phyloP scores from a whole-genome alignment of 805 yeast genomes.

The Suhomyces canberraensis region DNA sequence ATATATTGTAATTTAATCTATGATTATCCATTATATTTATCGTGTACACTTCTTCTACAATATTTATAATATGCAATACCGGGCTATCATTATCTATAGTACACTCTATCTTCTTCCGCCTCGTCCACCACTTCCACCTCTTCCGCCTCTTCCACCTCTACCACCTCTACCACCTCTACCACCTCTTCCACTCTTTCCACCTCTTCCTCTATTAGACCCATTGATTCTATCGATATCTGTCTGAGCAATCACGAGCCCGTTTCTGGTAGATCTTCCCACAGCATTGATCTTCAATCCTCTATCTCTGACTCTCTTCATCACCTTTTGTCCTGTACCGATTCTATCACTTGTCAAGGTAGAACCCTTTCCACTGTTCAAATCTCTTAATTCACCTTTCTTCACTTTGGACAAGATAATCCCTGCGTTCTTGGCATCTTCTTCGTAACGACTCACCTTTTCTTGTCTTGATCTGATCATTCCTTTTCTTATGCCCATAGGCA shows the following conservation, averaged over 20 bases:
- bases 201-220: conserved; percentile 11
- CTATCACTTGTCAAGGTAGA: conserved; percentile 49
- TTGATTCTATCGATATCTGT: conserved; percentile 56
- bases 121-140: neutral
- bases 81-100: no score
- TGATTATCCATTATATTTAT: no score
- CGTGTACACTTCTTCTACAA: neutral
- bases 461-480: conserved; percentile 69
- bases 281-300: conserved; percentile 76
- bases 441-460: conserved; percentile 52
- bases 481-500: conserved; percentile 86
- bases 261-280: conserved; percentile 73
- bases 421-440: conserved; percentile 79
- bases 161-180: conserved; percentile 7
- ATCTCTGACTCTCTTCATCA: conserved; percentile 49
- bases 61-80: no score
- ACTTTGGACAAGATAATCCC: conserved; percentile 82
- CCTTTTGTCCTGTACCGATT: conserved; percentile 46
- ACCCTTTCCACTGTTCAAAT: conserved; percentile 52
- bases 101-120: no score
- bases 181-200: conserved; percentile 8
- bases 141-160: conserved; percentile 1
- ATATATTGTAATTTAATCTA: no score
- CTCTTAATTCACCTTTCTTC: conserved; percentile 63
- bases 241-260: conserved; percentile 71